Percentiles rank a stretch among this genome's conserved stretches.
Conservation (phyloP, 371 early-diverging fungal species). For the Mucor piriformis region DNA sequence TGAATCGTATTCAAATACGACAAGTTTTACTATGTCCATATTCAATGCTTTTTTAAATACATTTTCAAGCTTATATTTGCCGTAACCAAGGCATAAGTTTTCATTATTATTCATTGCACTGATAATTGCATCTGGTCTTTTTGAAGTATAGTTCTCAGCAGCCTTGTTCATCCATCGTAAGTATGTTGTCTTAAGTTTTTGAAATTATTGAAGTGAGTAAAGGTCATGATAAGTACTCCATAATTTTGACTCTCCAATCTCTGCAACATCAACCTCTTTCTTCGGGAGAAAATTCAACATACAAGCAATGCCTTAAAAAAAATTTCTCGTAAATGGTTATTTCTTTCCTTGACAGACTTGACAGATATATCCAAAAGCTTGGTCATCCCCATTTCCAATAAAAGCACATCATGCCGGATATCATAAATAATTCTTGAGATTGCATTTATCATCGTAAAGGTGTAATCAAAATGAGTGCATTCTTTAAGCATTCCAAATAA, state of each 20-base stretch:
- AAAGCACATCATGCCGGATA: conserved; percentile 1
- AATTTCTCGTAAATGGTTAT: conserved; percentile 7
- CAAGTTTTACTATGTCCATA: no score
- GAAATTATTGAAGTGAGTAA: conserved; percentile 3
- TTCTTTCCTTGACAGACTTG: conserved; percentile 1
- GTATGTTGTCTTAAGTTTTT: conserved; percentile 1
- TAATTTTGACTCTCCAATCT: conserved; percentile 7
- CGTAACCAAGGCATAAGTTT: conserved; percentile 5
- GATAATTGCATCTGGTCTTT: conserved; percentile 9
- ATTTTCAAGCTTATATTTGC: conserved; percentile 2
- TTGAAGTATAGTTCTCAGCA: conserved; percentile 1
- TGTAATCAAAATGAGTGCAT: conserved; percentile 3
- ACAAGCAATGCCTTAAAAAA: neutral
- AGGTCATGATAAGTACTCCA: conserved; percentile 11
- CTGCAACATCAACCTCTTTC: neutral
- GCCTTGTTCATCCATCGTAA: conserved; percentile 10
- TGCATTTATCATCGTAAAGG: neutral
- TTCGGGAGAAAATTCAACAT: conserved; percentile 7
- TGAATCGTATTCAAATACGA: no score
- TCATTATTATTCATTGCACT: no score
- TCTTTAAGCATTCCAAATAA: conserved; percentile 6
- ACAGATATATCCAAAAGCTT: conserved; percentile 4
- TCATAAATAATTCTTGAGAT: conserved; percentile 8
- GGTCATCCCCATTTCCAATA: neutral
- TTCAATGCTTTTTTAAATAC: neutral